Conservation (phyloP, 1,139 yeast genomes). For the Protomyces inouyei region DNA sequence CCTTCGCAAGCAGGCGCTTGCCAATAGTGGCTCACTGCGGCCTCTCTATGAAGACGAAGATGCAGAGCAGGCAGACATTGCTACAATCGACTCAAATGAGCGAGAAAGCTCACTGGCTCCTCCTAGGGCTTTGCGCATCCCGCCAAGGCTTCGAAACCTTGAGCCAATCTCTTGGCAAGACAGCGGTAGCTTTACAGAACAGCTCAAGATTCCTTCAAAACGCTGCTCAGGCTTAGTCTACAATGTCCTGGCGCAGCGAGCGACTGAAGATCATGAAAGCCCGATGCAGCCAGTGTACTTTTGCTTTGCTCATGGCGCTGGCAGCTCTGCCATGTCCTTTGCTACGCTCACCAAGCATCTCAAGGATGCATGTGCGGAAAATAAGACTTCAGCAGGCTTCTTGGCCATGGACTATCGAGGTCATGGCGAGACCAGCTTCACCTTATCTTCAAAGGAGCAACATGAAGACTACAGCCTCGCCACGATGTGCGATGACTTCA, state of each 20-base stretch:
- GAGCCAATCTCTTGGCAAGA: neutral
- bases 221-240: neutral
- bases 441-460: conserved; percentile 33
- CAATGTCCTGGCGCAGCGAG: neutral
- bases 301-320: conserved; percentile 70
- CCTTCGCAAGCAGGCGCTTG: neutral
- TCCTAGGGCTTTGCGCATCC: neutral
- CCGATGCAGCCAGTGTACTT: neutral
- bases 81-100: too few species aligned
- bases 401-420: conserved; percentile 77
- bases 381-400: conserved; percentile 48
- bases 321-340: conserved; percentile 78
- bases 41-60: neutral
- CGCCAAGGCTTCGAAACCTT: neutral
- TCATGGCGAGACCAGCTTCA: conserved; percentile 55
- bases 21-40: neutral
- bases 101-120: neutral
- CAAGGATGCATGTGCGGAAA: conserved; percentile 32
- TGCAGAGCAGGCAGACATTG: too few species aligned
- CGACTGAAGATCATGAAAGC: neutral
- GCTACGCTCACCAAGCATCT: conserved; percentile 41
- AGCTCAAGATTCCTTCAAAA: neutral
- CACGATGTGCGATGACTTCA: conserved; percentile 59
- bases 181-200: neutral
- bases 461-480: conserved; percentile 48